Conservation (phyloP, 2,329 filamentous ascomycete genomes). For the Trematosphaeria pertusa region DNA sequence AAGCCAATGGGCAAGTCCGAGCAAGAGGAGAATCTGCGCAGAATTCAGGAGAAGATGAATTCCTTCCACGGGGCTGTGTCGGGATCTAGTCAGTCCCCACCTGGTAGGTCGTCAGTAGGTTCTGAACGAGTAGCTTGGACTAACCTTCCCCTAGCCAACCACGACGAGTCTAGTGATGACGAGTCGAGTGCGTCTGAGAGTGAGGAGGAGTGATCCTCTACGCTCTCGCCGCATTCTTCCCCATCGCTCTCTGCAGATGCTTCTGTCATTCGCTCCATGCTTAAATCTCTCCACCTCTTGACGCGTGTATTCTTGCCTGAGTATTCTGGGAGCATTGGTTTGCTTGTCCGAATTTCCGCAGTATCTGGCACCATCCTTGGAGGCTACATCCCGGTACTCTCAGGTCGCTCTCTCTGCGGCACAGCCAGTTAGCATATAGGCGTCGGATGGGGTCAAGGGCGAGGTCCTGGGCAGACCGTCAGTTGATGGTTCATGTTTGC, state of each 20-base stretch:
- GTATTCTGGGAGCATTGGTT: not conserved
- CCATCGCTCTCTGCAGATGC: slow-evolving; percentile 16
- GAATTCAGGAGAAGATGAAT: slow-evolving; percentile 65
- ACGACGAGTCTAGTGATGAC: slow-evolving; percentile 60
- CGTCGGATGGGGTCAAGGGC: not conserved
- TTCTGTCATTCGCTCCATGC: too few species aligned
- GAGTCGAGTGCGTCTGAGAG: slow-evolving; percentile 61
- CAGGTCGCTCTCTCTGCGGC: too few species aligned
- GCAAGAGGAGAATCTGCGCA: slow-evolving; percentile 71
- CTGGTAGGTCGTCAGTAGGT: slow-evolving; percentile 40
- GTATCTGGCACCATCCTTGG: too few species aligned
- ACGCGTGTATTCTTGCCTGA: not conserved
- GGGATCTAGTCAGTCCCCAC: slow-evolving; percentile 55
- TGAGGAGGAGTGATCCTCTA: slow-evolving; percentile 49
- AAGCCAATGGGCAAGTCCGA: slow-evolving; percentile 78
- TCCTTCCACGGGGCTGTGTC: slow-evolving; percentile 46
- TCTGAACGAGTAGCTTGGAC: not conserved
- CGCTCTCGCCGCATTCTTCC: slow-evolving; percentile 5
- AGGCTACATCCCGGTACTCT: too few species aligned
- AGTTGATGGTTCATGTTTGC: not conserved
- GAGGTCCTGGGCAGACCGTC: not conserved
- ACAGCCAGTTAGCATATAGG: not conserved
- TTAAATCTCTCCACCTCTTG: slow-evolving; percentile 5
- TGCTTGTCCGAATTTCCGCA: too few species aligned
- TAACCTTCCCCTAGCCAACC: slow-evolving; percentile 26